Conservation (phyloP, 2,329 filamentous ascomycete genomes). For the Arthrobotrys megalospora region DNA sequence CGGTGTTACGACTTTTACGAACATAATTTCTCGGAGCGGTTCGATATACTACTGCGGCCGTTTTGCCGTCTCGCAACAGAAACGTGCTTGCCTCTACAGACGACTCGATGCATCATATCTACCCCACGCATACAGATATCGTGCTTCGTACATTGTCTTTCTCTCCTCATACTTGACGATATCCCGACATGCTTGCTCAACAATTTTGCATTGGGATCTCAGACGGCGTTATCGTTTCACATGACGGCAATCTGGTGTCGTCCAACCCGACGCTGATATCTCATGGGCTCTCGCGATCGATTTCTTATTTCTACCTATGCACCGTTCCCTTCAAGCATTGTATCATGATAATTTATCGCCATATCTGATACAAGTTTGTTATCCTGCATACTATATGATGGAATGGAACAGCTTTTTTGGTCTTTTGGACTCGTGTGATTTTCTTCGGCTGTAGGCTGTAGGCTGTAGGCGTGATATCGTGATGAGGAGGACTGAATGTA, state of each 20-base stretch:
- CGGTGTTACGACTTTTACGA: slow-evolving; percentile 24
- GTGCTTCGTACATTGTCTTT: slow-evolving; percentile 13
- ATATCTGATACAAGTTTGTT: slow-evolving; percentile 35
- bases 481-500: background rate
- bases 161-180: background rate
- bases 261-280: slow-evolving; percentile 40
- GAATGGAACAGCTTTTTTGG: slow-evolving; percentile 14
- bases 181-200: slow-evolving; percentile 17
- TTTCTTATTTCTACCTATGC: background rate
- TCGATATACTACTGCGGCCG: background rate
- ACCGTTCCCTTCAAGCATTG: slow-evolving; percentile 1
- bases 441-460: background rate
- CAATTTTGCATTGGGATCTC: background rate
- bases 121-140: slow-evolving; percentile 7
- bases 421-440: background rate
- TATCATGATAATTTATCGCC: slow-evolving; percentile 32
- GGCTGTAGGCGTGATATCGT: slow-evolving; percentile 5
- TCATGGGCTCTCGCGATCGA: background rate
- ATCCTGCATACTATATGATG: background rate
- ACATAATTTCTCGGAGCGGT: background rate
- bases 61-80: slow-evolving; percentile 14
- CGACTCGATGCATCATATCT: slow-evolving; percentile 22
- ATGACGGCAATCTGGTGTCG: slow-evolving; percentile 28
- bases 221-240: slow-evolving; percentile 10
- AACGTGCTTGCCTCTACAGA: background rate